These are phyloP conservation scores for Phoenix dactylifera DNA, from an alignment of 176 grass and related monocot genomes.

Conservation along the genomic window DNA sequence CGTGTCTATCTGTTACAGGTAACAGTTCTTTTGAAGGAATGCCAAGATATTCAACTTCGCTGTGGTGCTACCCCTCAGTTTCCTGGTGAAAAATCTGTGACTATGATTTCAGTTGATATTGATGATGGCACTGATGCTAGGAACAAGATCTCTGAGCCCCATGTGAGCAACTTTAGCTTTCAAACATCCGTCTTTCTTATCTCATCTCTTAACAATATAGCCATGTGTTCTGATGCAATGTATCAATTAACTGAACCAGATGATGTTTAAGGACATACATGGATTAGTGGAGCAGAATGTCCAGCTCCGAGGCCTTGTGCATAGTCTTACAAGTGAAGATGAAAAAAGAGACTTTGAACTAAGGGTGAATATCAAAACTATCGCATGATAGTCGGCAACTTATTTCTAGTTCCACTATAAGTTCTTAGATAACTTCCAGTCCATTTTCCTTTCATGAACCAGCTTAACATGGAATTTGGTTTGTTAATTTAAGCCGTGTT, in stretches of 20 bases:
- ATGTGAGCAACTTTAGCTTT: constrained; percentile 29
- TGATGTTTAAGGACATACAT: constrained; percentile 75
- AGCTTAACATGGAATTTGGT: too few species aligned
- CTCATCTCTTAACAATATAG: too few species aligned
- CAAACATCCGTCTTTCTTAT: background rate
- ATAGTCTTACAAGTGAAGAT: constrained; percentile 53
- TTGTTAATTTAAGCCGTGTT: too few species aligned
- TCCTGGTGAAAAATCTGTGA: constrained; percentile 24
- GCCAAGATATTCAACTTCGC: constrained; percentile 87
- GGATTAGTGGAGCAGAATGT: constrained; percentile 91
- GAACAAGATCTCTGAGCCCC: constrained; percentile 9
- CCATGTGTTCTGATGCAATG: too few species aligned
- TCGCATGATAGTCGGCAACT: too few species aligned
- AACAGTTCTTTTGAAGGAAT: constrained; percentile 85
- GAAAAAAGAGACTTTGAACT: constrained; percentile 75
- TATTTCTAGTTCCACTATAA: too few species aligned
- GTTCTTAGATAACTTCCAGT: too few species aligned
- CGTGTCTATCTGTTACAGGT: background rate
- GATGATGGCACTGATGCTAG: constrained; percentile 14
- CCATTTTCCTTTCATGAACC: too few species aligned
- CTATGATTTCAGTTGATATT: constrained; percentile 19
- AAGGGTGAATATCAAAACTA: constrained; percentile 29
- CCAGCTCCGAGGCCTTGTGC: constrained; percentile 67
- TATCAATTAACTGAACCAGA: constrained; percentile 30
- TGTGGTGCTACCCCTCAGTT: constrained; percentile 50